Evolutionary conservation across 1,284 basidiomycete genomes (phyloP).

Genomic region (Filobasidium uniguttulatum): DNA sequence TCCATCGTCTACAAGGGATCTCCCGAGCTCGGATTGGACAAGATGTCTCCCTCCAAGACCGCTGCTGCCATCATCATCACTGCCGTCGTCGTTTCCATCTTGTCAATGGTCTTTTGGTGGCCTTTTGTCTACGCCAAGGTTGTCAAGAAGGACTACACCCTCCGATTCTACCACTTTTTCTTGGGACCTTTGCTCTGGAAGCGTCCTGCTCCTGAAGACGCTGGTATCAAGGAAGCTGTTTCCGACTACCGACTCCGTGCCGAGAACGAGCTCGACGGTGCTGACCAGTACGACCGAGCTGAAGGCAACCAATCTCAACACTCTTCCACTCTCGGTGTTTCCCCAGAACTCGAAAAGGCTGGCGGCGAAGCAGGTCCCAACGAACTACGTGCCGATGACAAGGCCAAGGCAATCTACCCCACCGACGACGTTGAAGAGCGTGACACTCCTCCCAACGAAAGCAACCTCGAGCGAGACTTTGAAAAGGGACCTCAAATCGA

Average conservation of each 20-base stretch:
- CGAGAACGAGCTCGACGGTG: constrained; percentile 8
- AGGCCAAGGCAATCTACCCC: neutral
- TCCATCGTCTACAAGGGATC: constrained; percentile 36
- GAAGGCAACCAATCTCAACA: neutral
- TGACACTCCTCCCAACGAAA: constrained; percentile 4
- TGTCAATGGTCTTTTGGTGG: constrained; percentile 40
- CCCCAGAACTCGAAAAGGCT: no score
- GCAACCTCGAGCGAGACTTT: constrained; percentile 6
- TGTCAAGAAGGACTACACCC: constrained; percentile 40
- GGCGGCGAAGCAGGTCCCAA: neutral
- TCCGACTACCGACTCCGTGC: constrained; percentile 36
- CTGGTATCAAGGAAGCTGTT: constrained; percentile 22
- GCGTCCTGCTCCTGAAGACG: constrained; percentile 34
- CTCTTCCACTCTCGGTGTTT: neutral
- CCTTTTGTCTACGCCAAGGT: constrained; percentile 41
- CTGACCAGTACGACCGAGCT: constrained; percentile 3
- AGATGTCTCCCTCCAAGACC: constrained; percentile 27
- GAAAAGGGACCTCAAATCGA: constrained; percentile 18
- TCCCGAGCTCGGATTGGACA: constrained; percentile 35
- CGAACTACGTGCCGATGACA: neutral
- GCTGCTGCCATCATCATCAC: constrained; percentile 39
- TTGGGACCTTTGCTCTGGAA: constrained; percentile 40
- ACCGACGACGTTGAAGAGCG: constrained; percentile 3
- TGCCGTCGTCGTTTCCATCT: constrained; percentile 31
- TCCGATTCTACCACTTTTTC: constrained; percentile 40